Evolutionary conservation across 495 filamentous ascomycete species (phyloP), one percentile per base, ranked within the genome.

Genomic region (Annulohypoxylon bovei): DNA sequence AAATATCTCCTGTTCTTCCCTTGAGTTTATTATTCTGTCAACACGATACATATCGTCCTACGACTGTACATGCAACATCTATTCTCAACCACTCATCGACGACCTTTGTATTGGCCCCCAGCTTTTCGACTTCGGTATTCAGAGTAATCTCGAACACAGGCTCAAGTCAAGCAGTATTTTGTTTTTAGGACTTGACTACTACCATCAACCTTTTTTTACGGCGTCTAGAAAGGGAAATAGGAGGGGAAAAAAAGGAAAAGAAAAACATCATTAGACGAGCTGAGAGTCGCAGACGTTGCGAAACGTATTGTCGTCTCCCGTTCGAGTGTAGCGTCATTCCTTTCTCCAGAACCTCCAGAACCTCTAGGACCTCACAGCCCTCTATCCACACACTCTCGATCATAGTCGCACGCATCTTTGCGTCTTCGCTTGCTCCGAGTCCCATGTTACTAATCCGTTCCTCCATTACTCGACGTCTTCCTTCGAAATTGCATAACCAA

Each of bases 371-470:
- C 54, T 42, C 59, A 28, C 53, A 64, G 52, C 65, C 64, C 64
- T 50, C 64, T 40, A 30, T 62, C 54, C 60, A 67, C 35, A 64
- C 47, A 59, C 64, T n/a, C 60, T 46, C 68, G 62, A 65, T 39
- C 47, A 61, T 54, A 55, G 53, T 46, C 58, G 60, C 64, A 72
- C 70, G 60, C 60, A 55, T 65, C 65, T 72, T 64, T 68, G 70
- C 55, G 59, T 62, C 54, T 54, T 72, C 65, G 64, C 70, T 64
- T 72, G 59, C 47, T 33, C 55, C 70, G 70, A 72, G 60, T 72
- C 59, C 70, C 55, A 72, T 72, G 70, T 72, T 68, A 72, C 64
- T 72, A 72, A 72, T 72, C 60, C 39, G 47, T 60, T 68, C 52
- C 42, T 61, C 54, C 54, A 49, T 59, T 67, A 50, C 64, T 72